Percentiles rank a stretch among this genome's conserved stretches.
These are phyloP conservation scores for Collybia nuda DNA, from an alignment of 768 basidiomycete species.

Conservation along the genomic window DNA sequence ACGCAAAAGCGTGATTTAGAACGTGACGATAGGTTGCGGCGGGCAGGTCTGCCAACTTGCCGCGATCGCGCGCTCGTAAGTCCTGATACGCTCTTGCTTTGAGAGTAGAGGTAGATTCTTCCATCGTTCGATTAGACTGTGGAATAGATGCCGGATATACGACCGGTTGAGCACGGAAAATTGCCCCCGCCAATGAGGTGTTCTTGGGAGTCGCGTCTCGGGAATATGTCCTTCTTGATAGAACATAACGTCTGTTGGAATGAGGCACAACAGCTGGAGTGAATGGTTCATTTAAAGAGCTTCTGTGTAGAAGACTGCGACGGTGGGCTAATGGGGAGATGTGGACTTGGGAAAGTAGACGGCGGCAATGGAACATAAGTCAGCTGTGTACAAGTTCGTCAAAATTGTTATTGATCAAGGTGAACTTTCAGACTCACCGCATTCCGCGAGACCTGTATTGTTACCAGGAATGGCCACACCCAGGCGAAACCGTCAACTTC, in stretches of 20 bases:
- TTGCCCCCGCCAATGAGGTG: slow-evolving; percentile 4
- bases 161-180: slow-evolving; percentile 6
- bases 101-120: not conserved
- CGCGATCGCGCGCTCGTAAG: slow-evolving; percentile 5
- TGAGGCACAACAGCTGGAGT: slow-evolving; percentile 7
- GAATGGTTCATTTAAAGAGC: slow-evolving; percentile 19
- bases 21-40: slow-evolving; percentile 7
- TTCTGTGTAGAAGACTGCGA: slow-evolving; percentile 10
- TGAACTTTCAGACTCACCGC: slow-evolving; percentile 39
- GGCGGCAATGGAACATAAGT: slow-evolving; percentile 80
- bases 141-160: not conserved
- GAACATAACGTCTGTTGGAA: not conserved
- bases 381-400: slow-evolving; percentile 37
- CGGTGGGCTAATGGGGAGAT: slow-evolving; percentile 25
- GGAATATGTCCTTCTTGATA: not conserved
- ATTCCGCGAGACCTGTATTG: slow-evolving; percentile 44
- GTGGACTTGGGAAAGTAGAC: slow-evolving; percentile 49
- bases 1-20: slow-evolving; percentile 4
- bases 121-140: not conserved
- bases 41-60: slow-evolving; percentile 5
- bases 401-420: slow-evolving; percentile 6
- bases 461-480: slow-evolving; percentile 10
- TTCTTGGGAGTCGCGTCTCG: slow-evolving; percentile 5
- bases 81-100: slow-evolving; percentile 4
- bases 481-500: slow-evolving; percentile 11